These are phyloP conservation scores for Cnidoscolus chayamansa DNA, from an alignment of 441 rosid species.

Conservation along the genomic window DNA sequence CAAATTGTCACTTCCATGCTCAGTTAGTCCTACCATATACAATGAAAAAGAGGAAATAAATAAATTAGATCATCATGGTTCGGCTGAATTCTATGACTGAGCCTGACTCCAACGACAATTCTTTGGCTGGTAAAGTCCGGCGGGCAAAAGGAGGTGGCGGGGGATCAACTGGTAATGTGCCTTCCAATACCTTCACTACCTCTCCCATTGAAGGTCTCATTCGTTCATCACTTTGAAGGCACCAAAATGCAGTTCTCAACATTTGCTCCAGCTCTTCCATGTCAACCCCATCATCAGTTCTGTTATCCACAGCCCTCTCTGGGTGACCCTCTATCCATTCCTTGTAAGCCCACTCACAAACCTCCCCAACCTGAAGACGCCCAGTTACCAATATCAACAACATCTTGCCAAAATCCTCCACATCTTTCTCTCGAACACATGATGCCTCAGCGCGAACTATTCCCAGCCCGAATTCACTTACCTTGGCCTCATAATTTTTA, in stretches of 20 bases:
- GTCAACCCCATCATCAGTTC: slow-evolving; percentile 39
- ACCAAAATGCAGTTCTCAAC: slow-evolving; percentile 72
- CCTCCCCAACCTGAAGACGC: slow-evolving; percentile 32
- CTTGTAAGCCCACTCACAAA: slow-evolving; percentile 44
- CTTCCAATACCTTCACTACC: slow-evolving; percentile 73
- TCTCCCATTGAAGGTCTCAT: slow-evolving; percentile 77
- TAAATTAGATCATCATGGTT: not conserved
- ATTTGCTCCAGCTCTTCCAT: slow-evolving; percentile 51
- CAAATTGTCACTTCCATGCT: slow-evolving; percentile 14
- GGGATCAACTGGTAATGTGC: slow-evolving; percentile 63
- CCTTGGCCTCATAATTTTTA: slow-evolving; percentile 58
- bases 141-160: slow-evolving; percentile 56
- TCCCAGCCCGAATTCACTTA: slow-evolving; percentile 56
- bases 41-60: not conserved
- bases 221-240: slow-evolving; percentile 60
- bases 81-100: slow-evolving; percentile 19
- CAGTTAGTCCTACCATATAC: slow-evolving; percentile 35
- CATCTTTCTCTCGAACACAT: slow-evolving; percentile 45
- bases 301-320: slow-evolving; percentile 45
- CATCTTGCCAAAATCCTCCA: slow-evolving; percentile 64
- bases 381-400: slow-evolving; percentile 52
- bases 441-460: slow-evolving; percentile 24
- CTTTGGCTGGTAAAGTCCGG: slow-evolving; percentile 28
- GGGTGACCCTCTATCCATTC: slow-evolving; percentile 55
- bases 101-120: slow-evolving; percentile 34